Base-by-base conservation (phyloP, 805 yeast genomes). In the Crinitomyces ghanaensis region DNA sequence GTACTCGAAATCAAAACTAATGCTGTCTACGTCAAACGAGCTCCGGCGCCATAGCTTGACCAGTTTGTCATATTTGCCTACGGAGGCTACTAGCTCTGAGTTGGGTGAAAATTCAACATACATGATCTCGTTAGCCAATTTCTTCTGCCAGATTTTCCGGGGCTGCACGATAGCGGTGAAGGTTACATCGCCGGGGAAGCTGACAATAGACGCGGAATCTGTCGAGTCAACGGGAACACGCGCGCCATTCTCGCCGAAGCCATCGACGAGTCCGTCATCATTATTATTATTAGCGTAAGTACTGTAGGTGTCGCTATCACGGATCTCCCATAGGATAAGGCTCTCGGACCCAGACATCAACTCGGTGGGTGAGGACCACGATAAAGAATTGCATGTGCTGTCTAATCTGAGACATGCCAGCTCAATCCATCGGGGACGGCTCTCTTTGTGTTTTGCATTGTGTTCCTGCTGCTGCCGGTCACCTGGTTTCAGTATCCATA, bases 1-100 rank as follows among this genome's bases (percentile, higher is more conserved):
- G 45, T 79, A 76, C 0, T 72, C 59, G 40, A 83, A 58, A 45
- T 79, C 91, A 50, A 83, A 84, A 18, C 66, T 64, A 5, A 76
- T 65, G 25, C 72, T 66, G 22, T 70, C 73, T 18, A 68, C 66
- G 21, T 79, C 84, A 47, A 74, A 81, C 5, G 78, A 68, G 5
- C 74, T 63, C 32, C 95, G 60, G 34, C 74, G 65, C 94, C 95
- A 86, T 2, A 83, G 62, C 49, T 82, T 83, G 19, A 82, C 74
- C 9, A 79, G 59, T 22, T 63, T 62, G 51, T 83, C 94, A 50
- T 66, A 70, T 26, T 59, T 60, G 0, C 80, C 75, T 24, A 70
- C 65, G 31, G 77, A 67, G 6, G 85, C 79, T 14, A 85, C 71
- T 28, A 75, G 62, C 33, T 68, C 66, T 0, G 84, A 71, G 42